Evolutionary conservation across 2,329 filamentous ascomycete species (phyloP).

Genomic region (Chaetomium sp.): DNA sequence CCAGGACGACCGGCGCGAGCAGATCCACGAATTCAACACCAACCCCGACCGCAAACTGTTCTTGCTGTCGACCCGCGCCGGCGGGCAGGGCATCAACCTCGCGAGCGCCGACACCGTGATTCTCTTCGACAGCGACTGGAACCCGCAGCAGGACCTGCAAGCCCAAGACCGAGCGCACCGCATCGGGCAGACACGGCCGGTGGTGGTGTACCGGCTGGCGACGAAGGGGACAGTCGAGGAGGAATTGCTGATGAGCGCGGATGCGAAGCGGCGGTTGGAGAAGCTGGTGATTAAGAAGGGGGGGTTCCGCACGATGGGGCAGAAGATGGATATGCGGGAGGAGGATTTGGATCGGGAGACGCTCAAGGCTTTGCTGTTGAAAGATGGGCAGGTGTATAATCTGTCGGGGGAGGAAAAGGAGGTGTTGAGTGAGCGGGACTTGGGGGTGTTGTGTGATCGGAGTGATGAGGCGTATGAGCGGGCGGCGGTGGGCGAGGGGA

Average conservation of each 20-base stretch:
- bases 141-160: slow-evolving; percentile 93
- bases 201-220: slow-evolving; percentile 88
- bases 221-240: slow-evolving; percentile 93
- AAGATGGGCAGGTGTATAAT: slow-evolving; percentile 63
- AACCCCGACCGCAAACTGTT: slow-evolving; percentile 66
- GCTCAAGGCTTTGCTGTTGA: slow-evolving; percentile 56
- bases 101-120: slow-evolving; percentile 88
- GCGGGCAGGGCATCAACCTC: slow-evolving; percentile 92
- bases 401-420: slow-evolving; percentile 50
- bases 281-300: slow-evolving; percentile 96
- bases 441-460: slow-evolving; percentile 66
- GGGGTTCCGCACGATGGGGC: slow-evolving; percentile 63
- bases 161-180: slow-evolving; percentile 93
- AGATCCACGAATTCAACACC: slow-evolving; percentile 68
- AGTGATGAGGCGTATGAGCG: slow-evolving; percentile 57
- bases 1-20: slow-evolving; percentile 61
- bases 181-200: slow-evolving; percentile 87
- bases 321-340: slow-evolving; percentile 50
- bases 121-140: slow-evolving; percentile 84
- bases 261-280: slow-evolving; percentile 85
- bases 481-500: slow-evolving; percentile 72
- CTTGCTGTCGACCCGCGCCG: slow-evolving; percentile 80
- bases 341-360: slow-evolving; percentile 55
- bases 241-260: slow-evolving; percentile 74
- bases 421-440: slow-evolving; percentile 67